phyloP scores from a whole-genome alignment of 2,329 filamentous ascomycete species.

The Botrytis galanthina region DNA sequence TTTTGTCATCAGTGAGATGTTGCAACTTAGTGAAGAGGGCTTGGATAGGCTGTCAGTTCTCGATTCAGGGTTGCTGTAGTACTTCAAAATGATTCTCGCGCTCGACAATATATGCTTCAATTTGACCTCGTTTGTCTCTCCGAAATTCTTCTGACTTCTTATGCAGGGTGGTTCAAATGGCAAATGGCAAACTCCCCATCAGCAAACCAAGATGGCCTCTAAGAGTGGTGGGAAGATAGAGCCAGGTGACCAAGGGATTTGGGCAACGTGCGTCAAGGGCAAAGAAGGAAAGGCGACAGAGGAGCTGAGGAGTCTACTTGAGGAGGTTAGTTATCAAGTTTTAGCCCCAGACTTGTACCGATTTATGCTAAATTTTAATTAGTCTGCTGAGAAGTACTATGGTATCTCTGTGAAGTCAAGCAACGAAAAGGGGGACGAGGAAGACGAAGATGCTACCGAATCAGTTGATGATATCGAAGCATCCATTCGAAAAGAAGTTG shows the following conservation, averaged over 20 bases:
- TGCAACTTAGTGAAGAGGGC: not conserved
- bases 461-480: slow-evolving; percentile 67
- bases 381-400: slow-evolving; percentile 67
- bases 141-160: not conserved
- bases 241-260: slow-evolving; percentile 70
- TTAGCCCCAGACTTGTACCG: not conserved
- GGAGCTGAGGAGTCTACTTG: slow-evolving; percentile 65
- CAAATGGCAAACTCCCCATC: slow-evolving; percentile 61
- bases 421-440: slow-evolving; percentile 38
- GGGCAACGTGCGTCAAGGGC: slow-evolving; percentile 72
- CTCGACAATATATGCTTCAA: not conserved
- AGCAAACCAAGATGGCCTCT: slow-evolving; percentile 47
- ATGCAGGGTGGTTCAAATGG: slow-evolving; percentile 48
- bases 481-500: slow-evolving; percentile 70
- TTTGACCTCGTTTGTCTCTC: not conserved
- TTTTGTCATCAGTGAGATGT: not conserved
- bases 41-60: not conserved
- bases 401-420: slow-evolving; percentile 37
- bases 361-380: slow-evolving; percentile 5
- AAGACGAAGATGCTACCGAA: slow-evolving; percentile 42
- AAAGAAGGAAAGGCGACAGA: slow-evolving; percentile 68
- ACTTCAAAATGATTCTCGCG: not conserved
- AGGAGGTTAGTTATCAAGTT: slow-evolving; percentile 51
- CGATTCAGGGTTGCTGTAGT: not conserved
- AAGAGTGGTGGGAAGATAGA: slow-evolving; percentile 53